Base-by-base conservation (phyloP, 371 early-diverging fungal species). In the Phascolomyces articulosus region DNA sequence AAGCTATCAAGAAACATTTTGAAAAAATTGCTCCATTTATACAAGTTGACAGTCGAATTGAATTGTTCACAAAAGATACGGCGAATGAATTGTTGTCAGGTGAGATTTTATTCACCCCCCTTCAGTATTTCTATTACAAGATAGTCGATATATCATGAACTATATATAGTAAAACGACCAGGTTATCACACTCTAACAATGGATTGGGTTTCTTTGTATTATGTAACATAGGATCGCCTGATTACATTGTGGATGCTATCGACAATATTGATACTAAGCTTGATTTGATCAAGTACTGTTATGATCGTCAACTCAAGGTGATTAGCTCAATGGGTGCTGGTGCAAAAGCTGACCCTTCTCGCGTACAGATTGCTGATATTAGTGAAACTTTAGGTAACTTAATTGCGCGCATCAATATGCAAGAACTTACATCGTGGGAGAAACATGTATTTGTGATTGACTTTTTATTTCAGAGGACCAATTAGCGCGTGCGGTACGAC, bases 291-390 rank as follows among this genome's bases (percentile, higher is more conserved):
- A 82, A 89, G 47, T 96, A 92, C 73, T 98, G 98, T 72, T 77
- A 85, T 38, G 84, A 90, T 38, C 74, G 87, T 66, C 73, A 85
- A 2, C 65, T 97, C 13, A 81, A 77, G 20, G 89, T 96, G 9
- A 90, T 97, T 21, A 88, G 93, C 38, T 92, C 96, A 7, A 97
- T 96, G 96, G 97, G 96, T 2, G 94, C 97, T 2, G 97, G 96
- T 21, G 95, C 94, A 60, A 97, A 97, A 72, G 89, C 94, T 1
- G 97, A 98, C 69, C 94, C 97, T 7, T 91, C 96, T 24, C 87
- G 93, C 3, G 90, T 98, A 49, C 97, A 96, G 77, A 91, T 98
- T 60, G 92, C 95, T 29, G 98, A 98, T 71, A 95, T 98, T 57
- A 88, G 92, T 63, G 92, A 94, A 44, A 96, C 98, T 0, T 90